Percentiles rank a stretch among this genome's conserved stretches.
phyloP scores from a whole-genome alignment of 2,329 filamentous ascomycete species.

The Cladosporium austrohemisphaericum region DNA sequence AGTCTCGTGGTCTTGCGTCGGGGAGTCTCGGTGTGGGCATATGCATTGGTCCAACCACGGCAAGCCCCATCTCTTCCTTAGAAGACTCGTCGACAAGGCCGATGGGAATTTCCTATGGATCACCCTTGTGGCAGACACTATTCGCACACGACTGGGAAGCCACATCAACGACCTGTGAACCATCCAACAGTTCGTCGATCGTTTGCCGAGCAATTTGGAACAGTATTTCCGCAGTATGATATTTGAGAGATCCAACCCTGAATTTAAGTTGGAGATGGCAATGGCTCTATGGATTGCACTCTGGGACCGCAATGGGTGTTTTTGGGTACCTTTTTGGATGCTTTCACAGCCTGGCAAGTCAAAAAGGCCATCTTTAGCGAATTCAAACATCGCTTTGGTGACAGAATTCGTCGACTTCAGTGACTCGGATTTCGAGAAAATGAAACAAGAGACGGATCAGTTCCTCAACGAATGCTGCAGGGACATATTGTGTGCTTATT shows the following conservation, averaged over 20 bases:
- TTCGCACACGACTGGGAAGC: background rate
- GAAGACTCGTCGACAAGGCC: background rate
- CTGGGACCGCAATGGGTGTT: background rate
- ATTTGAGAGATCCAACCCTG: background rate
- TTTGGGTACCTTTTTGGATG: background rate
- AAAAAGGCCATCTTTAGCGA: background rate
- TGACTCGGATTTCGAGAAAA: background rate
- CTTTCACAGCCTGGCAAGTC: background rate
- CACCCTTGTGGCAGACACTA: background rate
- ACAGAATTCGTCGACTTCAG: background rate
- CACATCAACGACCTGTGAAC: background rate
- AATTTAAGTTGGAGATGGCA: background rate
- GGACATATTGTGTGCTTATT: background rate
- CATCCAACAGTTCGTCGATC: background rate
- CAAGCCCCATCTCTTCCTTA: background rate
- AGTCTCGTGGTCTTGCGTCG: background rate
- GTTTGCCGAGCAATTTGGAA: background rate
- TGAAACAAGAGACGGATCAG: background rate
- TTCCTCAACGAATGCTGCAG: background rate
- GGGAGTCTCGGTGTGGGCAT: no score
- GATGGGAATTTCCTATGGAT: background rate
- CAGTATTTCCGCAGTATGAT: background rate
- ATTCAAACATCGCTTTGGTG: background rate
- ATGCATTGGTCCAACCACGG: no score
- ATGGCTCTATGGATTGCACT: background rate